A percentile compares a stretch with the other conserved stretches of the same genome.
Conservation (phyloP, 768 basidiomycete species). For the Sarcomyxa edulis region DNA sequence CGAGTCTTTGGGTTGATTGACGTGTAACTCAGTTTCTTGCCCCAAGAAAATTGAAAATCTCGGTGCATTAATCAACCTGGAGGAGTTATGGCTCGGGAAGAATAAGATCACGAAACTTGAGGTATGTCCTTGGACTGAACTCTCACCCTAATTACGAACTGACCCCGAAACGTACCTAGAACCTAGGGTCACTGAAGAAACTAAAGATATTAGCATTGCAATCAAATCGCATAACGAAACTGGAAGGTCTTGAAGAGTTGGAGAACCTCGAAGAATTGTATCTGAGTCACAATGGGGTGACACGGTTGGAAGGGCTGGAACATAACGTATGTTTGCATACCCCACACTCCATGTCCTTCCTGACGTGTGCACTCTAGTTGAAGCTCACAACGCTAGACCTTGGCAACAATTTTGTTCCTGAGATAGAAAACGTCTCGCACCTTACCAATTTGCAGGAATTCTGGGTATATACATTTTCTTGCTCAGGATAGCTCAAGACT, state of each 20-base stretch:
- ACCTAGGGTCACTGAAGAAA: slow-evolving; percentile 60
- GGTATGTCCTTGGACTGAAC: slow-evolving; percentile 31
- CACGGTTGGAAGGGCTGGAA: slow-evolving; percentile 78
- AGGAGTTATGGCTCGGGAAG: slow-evolving; percentile 96
- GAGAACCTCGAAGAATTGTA: slow-evolving; percentile 83
- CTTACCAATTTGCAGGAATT: slow-evolving; percentile 79
- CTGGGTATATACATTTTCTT: slow-evolving; percentile 62
- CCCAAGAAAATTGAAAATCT: slow-evolving; percentile 84
- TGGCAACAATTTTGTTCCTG: slow-evolving; percentile 77
- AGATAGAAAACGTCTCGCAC: slow-evolving; percentile 80
- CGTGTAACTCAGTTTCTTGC: slow-evolving; percentile 3
- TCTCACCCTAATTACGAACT: slow-evolving; percentile 1
- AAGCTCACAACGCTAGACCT: slow-evolving; percentile 85
- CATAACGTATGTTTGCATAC: slow-evolving; percentile 56
- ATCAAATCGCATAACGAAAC: slow-evolving; percentile 86
- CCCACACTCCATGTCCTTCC: background rate
- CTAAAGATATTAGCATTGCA: slow-evolving; percentile 87
- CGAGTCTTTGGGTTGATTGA: background rate
- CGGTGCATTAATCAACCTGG: slow-evolving; percentile 72
- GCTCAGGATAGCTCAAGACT: background rate
- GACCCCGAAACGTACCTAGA: slow-evolving; percentile 34
- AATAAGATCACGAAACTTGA: slow-evolving; percentile 92
- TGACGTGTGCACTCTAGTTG: slow-evolving; percentile 24
- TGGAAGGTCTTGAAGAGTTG: slow-evolving; percentile 76
- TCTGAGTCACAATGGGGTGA: slow-evolving; percentile 89